A percentile compares a stretch with the other conserved stretches of the same genome.
These are phyloP conservation scores for Fermentozyma sake DNA, from an alignment of 1,139 yeast genomes.

Conservation along the genomic window DNA sequence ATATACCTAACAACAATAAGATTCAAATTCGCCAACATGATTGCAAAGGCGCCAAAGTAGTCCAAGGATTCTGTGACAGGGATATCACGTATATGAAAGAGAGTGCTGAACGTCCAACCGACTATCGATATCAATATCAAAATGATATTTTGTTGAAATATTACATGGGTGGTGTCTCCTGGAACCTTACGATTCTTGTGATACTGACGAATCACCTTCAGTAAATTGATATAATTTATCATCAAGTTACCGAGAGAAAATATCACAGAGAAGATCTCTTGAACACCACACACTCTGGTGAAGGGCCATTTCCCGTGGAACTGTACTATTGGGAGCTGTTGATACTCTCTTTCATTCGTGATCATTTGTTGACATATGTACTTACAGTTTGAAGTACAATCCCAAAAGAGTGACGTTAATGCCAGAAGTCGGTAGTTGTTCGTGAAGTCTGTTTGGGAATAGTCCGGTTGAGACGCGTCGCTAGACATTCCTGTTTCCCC, in stretches of 20 bases:
- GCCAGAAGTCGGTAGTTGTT: constrained; percentile 7
- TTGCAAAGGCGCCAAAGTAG: constrained; percentile 42
- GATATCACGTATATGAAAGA: constrained; percentile 40
- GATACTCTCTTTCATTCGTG: constrained; percentile 19
- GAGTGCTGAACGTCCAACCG: constrained; percentile 38
- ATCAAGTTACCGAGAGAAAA: constrained; percentile 38
- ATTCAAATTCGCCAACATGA: constrained; percentile 35
- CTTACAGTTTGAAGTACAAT: constrained; percentile 36
- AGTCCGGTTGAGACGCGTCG: background rate
- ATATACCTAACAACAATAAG: constrained; percentile 32
- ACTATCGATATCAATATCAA: constrained; percentile 26
- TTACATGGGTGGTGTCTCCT: constrained; percentile 12
- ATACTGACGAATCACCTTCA: constrained; percentile 24
- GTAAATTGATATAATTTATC: constrained; percentile 28
- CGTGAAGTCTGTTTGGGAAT: constrained; percentile 4
- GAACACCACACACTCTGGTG: constrained; percentile 31
- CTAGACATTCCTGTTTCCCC: constrained; percentile 1
- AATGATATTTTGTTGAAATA: constrained; percentile 30
- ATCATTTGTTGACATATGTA: constrained; percentile 40
- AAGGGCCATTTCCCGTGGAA: constrained; percentile 49
- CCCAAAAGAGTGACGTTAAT: constrained; percentile 22
- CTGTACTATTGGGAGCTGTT: constrained; percentile 29
- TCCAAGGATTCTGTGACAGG: constrained; percentile 40
- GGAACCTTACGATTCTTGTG: constrained; percentile 13
- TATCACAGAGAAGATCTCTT: constrained; percentile 34